Evolutionary conservation across 1,284 basidiomycete species (phyloP).

Genomic region (Rhizopogon parksii): DNA sequence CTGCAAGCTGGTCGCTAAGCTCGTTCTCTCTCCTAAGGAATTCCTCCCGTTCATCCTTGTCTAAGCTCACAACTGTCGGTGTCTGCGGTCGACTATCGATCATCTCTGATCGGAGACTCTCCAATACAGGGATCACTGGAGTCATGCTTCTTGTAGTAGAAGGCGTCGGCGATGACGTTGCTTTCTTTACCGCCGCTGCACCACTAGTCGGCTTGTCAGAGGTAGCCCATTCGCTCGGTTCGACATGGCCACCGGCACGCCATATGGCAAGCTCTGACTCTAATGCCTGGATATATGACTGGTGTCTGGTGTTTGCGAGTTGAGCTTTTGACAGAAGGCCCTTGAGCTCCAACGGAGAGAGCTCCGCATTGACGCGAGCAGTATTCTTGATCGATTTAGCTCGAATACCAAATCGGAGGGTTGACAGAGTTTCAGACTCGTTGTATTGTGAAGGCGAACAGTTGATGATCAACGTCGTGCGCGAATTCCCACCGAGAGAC

Average conservation of each 20-base stretch:
- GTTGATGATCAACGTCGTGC: conserved; percentile 98
- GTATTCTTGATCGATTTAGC: conserved; percentile 99
- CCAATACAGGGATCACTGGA: conserved; percentile 73
- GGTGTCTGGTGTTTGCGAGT: conserved; percentile 75
- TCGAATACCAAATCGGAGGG: conserved; percentile 96
- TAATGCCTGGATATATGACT: conserved; percentile 84
- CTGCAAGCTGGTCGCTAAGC: conserved; percentile 87
- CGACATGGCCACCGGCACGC: conserved; percentile 85
- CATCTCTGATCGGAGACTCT: conserved; percentile 61
- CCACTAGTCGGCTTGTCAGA: conserved; percentile 49
- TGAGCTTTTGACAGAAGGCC: conserved; percentile 87
- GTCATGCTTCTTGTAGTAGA: conserved; percentile 72
- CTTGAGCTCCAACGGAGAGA: conserved; percentile 96
- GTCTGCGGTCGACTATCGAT: conserved; percentile 80
- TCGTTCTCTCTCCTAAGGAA: conserved; percentile 97
- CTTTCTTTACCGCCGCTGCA: conserved; percentile 48
- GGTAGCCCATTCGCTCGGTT: conserved; percentile 78
- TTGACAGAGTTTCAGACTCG: conserved; percentile 94
- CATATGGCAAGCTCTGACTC: conserved; percentile 91
- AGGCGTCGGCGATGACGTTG: conserved; percentile 53
- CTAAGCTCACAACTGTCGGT: conserved; percentile 77
- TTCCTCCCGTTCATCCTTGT: conserved; percentile 96
- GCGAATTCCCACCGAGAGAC: conserved; percentile 97
- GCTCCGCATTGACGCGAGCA: conserved; percentile 95
- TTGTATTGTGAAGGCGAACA: conserved; percentile 98